These are phyloP conservation scores for Raphanus sativus DNA, from an alignment of 345 rosid species.

Conservation along the genomic window DNA sequence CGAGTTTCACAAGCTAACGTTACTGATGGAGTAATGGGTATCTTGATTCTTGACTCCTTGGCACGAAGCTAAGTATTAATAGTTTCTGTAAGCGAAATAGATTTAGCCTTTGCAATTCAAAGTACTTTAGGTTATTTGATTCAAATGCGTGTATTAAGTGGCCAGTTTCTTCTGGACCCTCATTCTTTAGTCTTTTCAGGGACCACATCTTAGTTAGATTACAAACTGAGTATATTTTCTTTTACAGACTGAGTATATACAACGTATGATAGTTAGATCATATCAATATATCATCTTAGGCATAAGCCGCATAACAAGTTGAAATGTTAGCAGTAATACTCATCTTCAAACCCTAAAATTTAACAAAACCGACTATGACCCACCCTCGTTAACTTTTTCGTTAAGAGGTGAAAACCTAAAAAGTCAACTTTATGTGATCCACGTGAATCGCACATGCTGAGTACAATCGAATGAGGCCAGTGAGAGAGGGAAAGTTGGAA, in stretches of 20 bases:
- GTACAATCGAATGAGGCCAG: constrained; percentile 14
- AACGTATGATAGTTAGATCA: background rate
- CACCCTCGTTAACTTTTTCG: background rate
- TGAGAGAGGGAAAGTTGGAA: background rate
- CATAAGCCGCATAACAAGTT: background rate
- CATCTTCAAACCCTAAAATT: background rate
- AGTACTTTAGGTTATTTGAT: background rate
- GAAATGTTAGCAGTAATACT: background rate
- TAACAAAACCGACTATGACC: background rate
- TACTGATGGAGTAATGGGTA: no score
- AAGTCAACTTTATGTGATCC: constrained; percentile 42
- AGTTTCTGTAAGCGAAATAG: background rate
- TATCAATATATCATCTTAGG: background rate
- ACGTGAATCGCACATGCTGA: constrained; percentile 36
- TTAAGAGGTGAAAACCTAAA: background rate
- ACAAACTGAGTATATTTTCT: background rate
- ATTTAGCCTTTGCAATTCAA: background rate
- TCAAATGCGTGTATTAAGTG: background rate
- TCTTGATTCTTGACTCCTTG: background rate
- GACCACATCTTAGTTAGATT: background rate
- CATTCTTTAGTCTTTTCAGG: background rate
- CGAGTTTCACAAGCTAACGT: background rate
- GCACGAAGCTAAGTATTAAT: background rate
- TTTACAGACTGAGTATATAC: background rate
- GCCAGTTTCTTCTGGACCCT: background rate